Evolutionary conservation across 208 protist genomes (phyloP).

Genomic region (Crithidia bombi): DNA sequence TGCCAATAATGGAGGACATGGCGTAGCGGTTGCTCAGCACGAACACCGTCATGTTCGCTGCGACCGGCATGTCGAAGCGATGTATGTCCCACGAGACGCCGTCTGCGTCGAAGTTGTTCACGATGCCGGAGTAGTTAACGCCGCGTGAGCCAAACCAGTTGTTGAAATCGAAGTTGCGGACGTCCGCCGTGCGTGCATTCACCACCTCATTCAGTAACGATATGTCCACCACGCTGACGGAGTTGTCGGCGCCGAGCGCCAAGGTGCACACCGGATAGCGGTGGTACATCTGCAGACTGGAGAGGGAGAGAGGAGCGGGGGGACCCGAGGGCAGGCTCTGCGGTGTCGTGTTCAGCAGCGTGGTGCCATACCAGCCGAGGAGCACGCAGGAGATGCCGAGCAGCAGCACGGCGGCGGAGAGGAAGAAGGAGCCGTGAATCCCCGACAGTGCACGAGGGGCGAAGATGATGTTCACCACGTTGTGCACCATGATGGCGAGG

Average conservation of each 20-base stretch:
- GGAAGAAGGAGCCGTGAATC: slow-evolving; percentile 58
- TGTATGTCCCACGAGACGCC: slow-evolving; percentile 46
- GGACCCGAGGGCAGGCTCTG: slow-evolving; percentile 43
- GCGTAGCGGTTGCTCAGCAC: slow-evolving; percentile 60
- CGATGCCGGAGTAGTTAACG: slow-evolving; percentile 47
- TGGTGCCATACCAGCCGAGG: slow-evolving; percentile 73
- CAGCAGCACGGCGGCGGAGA: slow-evolving; percentile 42
- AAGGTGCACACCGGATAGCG: slow-evolving; percentile 75
- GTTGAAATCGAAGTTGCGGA: slow-evolving; percentile 44
- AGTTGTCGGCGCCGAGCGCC: slow-evolving; percentile 32
- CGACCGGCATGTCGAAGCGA: slow-evolving; percentile 38
- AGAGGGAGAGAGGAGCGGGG: slow-evolving; percentile 8
- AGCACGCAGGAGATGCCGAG: slow-evolving; percentile 56
- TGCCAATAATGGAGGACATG: slow-evolving; percentile 54
- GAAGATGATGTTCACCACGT: slow-evolving; percentile 48
- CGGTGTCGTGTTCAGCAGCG: slow-evolving; percentile 32
- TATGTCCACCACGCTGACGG: slow-evolving; percentile 54
- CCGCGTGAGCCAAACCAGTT: slow-evolving; percentile 63
- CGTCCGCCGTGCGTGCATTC: slow-evolving; percentile 16
- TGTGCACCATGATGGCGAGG: slow-evolving; percentile 69
- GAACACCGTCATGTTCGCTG: slow-evolving; percentile 45
- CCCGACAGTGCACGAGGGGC: slow-evolving; percentile 43
- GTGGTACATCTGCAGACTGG: slow-evolving; percentile 51
- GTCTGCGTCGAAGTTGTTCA: slow-evolving; percentile 28
- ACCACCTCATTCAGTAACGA: slow-evolving; percentile 64